Base-by-base conservation (phyloP, 495 filamentous ascomycete genomes). In the Lichina pygmaea region DNA sequence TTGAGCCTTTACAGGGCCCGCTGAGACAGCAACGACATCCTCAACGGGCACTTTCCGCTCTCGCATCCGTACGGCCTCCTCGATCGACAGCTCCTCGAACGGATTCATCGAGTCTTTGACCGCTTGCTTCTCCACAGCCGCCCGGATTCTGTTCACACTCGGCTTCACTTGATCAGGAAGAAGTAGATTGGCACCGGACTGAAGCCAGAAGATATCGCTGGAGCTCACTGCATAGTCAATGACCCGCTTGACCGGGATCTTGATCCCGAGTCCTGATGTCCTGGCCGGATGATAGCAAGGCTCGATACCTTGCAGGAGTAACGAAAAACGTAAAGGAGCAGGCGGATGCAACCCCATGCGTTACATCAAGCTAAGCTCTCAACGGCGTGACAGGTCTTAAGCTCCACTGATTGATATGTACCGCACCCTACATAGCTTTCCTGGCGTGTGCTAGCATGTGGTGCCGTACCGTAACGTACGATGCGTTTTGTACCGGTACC, bases 101-200 rank as follows among this genome's bases (percentile, higher is more conserved):
- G 89, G 89, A 71, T 97, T 97, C 70, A 95, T 82, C 60, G 73
- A 79, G 70, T 94, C 86, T 63, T 95, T 97, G 53, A 95, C 84
- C 52, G 78, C 79, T 42, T 71, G 62, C 41, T 81, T 93, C 64
- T 92, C 84, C 62, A 97, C 75, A 57, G 75, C 91, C 38, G 89
- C 94, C 60, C 81, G 77, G 56, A 86, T 62, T 60, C 86, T 86
- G 74, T 94, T 94, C 68, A 95, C 83, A 52, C 89, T 81, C 46
- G 89, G 89, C 69, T 93, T 94, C 71, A 93, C 72, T 86, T 97
- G 56, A 5, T 47, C 10, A 32, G 41, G 34, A 46, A 46, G 43
- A 42, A 16, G 41, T 34, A 42, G 42, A 49, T 48, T 13, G 24
- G 30, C 17, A 16, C 6, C 7, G 16, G 1, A 12, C 15, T 31